Conservation (phyloP, 345 rosid species). For the Lepidium sativum region DNA sequence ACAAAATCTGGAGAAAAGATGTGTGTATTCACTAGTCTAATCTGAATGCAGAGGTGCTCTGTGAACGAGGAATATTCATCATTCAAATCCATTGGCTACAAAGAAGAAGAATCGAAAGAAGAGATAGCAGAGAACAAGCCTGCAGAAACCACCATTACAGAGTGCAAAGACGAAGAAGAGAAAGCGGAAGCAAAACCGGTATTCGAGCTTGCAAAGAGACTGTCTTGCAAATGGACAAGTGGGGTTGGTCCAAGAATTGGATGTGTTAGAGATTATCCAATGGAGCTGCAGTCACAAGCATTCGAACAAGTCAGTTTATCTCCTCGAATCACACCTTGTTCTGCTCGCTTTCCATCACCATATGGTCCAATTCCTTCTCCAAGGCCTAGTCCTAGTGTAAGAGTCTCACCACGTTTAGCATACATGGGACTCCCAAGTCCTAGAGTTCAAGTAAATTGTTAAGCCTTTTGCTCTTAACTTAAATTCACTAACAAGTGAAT, state of each 20-base stretch:
- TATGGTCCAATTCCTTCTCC: constrained; percentile 48
- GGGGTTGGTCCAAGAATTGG: constrained; percentile 69
- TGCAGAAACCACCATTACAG: constrained; percentile 2
- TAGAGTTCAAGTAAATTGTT: constrained; percentile 24
- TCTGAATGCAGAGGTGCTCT: constrained; percentile 38
- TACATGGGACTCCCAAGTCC: constrained; percentile 43
- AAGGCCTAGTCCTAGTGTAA: constrained; percentile 40
- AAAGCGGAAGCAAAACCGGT: constrained; percentile 25
- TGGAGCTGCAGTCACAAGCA: constrained; percentile 46
- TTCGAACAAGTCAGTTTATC: constrained; percentile 59
- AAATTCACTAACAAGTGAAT: background rate
- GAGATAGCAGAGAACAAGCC: constrained; percentile 1
- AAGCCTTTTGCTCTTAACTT: constrained; percentile 2
- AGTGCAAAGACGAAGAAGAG: constrained; percentile 19
- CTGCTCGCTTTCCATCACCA: constrained; percentile 13
- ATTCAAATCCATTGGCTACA: constrained; percentile 14
- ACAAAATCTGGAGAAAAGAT: background rate
- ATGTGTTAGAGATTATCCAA: constrained; percentile 67
- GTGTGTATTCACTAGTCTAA: background rate
- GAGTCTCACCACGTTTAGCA: constrained; percentile 41
- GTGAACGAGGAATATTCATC: constrained; percentile 46
- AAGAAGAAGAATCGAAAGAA: constrained; percentile 20
- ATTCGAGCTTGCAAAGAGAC: constrained; percentile 33
- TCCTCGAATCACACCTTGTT: constrained; percentile 33
- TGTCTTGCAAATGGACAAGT: constrained; percentile 68